phyloP scores from a whole-genome alignment of 768 basidiomycete genomes.

The Suillus occidentalis region DNA sequence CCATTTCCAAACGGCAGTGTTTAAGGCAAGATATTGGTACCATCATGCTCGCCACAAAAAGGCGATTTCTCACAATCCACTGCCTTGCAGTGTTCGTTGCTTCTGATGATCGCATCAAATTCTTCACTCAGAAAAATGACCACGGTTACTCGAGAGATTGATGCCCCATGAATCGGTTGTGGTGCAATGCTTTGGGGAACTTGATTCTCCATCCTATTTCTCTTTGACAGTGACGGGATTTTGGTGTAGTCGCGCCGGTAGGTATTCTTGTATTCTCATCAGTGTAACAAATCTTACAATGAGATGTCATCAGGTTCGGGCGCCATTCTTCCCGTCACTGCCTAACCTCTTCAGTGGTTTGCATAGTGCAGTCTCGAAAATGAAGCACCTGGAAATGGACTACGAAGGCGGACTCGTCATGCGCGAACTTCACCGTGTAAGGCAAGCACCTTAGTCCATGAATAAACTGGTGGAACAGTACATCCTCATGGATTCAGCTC shows the following conservation, averaged over 20 bases:
- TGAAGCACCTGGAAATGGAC: not conserved
- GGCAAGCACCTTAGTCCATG: not conserved
- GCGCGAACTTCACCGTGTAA: not conserved
- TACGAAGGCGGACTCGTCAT: not conserved
- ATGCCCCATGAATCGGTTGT: not conserved
- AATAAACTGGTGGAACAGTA: not conserved
- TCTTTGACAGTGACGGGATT: not conserved
- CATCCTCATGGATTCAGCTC: not conserved
- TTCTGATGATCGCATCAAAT: not conserved
- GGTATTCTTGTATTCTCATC: slow-evolving; percentile 23
- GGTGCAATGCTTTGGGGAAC: not conserved
- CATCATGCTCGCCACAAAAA: not conserved
- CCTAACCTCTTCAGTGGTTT: not conserved
- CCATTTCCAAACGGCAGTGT: not conserved
- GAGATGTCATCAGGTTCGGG: not conserved
- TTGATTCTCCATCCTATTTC: slow-evolving; percentile 6
- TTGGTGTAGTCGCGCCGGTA: not conserved
- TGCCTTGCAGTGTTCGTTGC: not conserved
- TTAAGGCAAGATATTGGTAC: not conserved
- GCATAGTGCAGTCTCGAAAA: not conserved
- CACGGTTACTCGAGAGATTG: not conserved
- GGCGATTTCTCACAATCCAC: not conserved
- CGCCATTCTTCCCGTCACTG: not conserved
- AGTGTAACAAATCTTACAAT: not conserved
- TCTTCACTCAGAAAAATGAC: not conserved